Base-by-base conservation (phyloP, 2,329 filamentous ascomycete species). In the Cadophora sp. region DNA sequence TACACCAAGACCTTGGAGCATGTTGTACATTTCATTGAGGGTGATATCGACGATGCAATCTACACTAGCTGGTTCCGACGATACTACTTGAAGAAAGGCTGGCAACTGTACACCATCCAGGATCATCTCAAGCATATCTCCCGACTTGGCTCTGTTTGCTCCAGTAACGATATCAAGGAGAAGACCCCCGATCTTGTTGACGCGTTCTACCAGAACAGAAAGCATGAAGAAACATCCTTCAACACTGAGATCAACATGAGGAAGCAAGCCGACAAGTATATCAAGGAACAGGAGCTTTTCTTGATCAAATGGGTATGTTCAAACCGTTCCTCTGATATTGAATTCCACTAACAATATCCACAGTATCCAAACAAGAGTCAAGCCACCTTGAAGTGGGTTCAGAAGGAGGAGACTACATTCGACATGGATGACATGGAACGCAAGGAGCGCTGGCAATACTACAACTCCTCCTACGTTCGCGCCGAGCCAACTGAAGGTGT, bases 281-380 rank as follows among this genome's bases (percentile, higher is more conserved):
- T 96, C 72, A 97, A 96, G 82, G 95, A 98, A 71, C 91, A 91
- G 18, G 95, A 98, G 75, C 87, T 97, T 70, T 98, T 97, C 79
- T 89, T 93, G 59, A 90, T 98, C 72, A 89, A 90, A 77, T 98
- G 91, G 84, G 95, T 97, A 89, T 86, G 93, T 89, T 27, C 14
- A 56, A 22, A 41, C 27, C 18, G 53, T n/a, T 64, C 47, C 22
- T 24, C 39, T 18, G 14, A 13, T n/a, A 2, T 1, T 5, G 16
- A 18, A 56, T 6, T 22, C 18, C 33, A 14, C 55, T 68, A 62
- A 65, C 36, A 58, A 18, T 5, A 6, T 58, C 13, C 7, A 60
- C 78, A 85, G 91, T 88, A 88, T 67, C 92, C 93, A n/a, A 80
- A 82, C 22, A 87, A 85, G 71, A 85, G 85, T 67, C 88, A 91